Percentiles rank a stretch among this genome's conserved stretches.
Conservation (phyloP, 495 filamentous ascomycete species). For the Aeminium ludgeri region DNA sequence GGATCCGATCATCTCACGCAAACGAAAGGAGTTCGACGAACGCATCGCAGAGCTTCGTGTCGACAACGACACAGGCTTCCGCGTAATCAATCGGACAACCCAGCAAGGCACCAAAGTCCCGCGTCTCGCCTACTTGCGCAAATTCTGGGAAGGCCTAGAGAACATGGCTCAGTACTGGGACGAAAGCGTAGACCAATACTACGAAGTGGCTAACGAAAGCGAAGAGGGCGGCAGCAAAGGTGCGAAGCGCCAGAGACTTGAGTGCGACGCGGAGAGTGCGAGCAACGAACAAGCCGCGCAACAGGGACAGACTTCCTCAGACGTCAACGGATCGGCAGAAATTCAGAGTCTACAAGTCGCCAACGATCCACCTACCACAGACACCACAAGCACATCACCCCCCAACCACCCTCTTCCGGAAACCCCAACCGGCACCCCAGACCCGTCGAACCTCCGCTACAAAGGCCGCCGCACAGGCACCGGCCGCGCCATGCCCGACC, state of each 20-base stretch:
- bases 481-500: slow-evolving; percentile 58
- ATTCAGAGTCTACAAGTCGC: too few relatives aligned
- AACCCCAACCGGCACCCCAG: too few relatives aligned
- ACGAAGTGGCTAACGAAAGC: slow-evolving; percentile 9
- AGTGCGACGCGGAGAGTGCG: too few relatives aligned
- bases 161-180: slow-evolving; percentile 50
- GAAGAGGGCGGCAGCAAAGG: slow-evolving; percentile 1
- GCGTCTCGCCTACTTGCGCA: slow-evolving; percentile 37
- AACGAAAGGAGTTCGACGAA: slow-evolving; percentile 32
- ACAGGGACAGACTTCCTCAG: too few relatives aligned
- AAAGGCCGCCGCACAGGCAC: slow-evolving; percentile 37
- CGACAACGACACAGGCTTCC: slow-evolving; percentile 42
- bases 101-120: slow-evolving; percentile 28
- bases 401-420: not conserved
- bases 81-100: slow-evolving; percentile 31
- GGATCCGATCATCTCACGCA: slow-evolving; percentile 34
- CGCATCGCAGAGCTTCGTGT: slow-evolving; percentile 34
- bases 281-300: too few relatives aligned
- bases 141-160: slow-evolving; percentile 44
- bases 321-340: too few relatives aligned
- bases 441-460: too few relatives aligned
- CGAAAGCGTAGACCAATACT: slow-evolving; percentile 38
- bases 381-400: not conserved
- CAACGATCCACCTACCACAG: too few relatives aligned
- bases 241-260: slow-evolving; percentile 6